Conservation (phyloP, 345 rosid genomes). For the Pugionium cornutum region DNA sequence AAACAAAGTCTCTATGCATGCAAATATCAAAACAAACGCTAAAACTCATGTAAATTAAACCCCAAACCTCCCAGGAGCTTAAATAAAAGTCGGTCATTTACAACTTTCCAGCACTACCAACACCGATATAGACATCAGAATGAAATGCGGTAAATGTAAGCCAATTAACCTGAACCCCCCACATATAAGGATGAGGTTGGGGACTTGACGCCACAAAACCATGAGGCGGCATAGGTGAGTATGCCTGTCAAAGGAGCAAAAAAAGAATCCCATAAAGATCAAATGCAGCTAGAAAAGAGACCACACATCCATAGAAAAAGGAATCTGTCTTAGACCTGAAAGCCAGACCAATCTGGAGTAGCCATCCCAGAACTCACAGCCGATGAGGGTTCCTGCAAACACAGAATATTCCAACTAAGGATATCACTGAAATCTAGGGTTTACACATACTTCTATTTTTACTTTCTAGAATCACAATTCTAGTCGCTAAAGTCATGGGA, state of each 20-base stretch:
- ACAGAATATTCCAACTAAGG: conserved; percentile 25
- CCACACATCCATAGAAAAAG: conserved; percentile 1
- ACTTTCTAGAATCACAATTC: conserved; percentile 4
- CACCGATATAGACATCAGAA: conserved; percentile 1
- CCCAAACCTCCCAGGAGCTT: neutral
- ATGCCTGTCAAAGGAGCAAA: conserved; percentile 55
- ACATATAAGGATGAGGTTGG: conserved; percentile 98
- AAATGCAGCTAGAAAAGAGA: conserved; percentile 22
- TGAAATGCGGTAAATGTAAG: neutral
- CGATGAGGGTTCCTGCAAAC: conserved; percentile 67
- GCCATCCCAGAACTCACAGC: conserved; percentile 59
- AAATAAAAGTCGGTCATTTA: neutral
- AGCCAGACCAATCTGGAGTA: conserved; percentile 93
- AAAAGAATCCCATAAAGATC: conserved; percentile 27
- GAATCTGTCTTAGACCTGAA: conserved; percentile 63
- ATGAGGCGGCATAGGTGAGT: conserved; percentile 92
- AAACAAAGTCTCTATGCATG: conserved; percentile 12
- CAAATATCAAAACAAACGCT: conserved; percentile 11
- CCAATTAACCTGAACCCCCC: conserved; percentile 94
- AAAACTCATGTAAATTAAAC: conserved; percentile 9
- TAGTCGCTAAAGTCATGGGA: conserved; percentile 6
- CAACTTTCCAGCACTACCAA: conserved; percentile 13
- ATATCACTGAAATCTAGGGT: conserved; percentile 16
- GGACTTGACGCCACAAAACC: conserved; percentile 96
- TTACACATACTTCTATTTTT: neutral